Percentiles rank a stretch among this genome's conserved stretches.
These are phyloP conservation scores for Paracamarosporium sp. DNA, from an alignment of 2,329 filamentous ascomycete genomes.

Conservation along the genomic window DNA sequence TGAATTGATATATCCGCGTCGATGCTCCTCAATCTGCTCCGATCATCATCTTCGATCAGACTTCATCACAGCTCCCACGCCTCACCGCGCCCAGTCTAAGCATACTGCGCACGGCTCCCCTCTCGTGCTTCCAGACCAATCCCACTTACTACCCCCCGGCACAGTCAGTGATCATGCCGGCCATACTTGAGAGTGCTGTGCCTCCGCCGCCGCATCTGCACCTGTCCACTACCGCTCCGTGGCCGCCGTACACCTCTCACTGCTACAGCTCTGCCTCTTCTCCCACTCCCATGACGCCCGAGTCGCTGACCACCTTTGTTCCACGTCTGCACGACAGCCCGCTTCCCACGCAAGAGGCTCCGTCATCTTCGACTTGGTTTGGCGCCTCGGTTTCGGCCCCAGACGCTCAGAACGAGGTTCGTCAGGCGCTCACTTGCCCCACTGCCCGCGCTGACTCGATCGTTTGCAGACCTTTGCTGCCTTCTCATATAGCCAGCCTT, in stretches of 20 bases:
- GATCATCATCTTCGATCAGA: slow-evolving; percentile 6
- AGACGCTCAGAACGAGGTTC: slow-evolving; percentile 36
- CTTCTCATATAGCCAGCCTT: slow-evolving; percentile 37
- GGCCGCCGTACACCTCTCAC: slow-evolving; percentile 36
- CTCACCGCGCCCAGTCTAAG: neutral
- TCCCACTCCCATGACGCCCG: slow-evolving; percentile 40
- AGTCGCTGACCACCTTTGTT: slow-evolving; percentile 38
- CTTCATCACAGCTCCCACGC: neutral
- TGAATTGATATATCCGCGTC: slow-evolving; percentile 27
- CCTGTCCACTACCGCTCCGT: slow-evolving; percentile 34
- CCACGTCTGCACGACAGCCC: slow-evolving; percentile 34
- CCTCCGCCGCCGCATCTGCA: slow-evolving; percentile 40
- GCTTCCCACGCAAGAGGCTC: slow-evolving; percentile 32
- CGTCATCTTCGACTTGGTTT: slow-evolving; percentile 40
- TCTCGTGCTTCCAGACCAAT: slow-evolving; percentile 12
- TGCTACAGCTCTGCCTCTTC: slow-evolving; percentile 35
- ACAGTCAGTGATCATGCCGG: slow-evolving; percentile 38
- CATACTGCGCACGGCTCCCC: slow-evolving; percentile 20
- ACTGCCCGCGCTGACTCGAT: slow-evolving; percentile 20
- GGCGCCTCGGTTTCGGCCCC: slow-evolving; percentile 35
- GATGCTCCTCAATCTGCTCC: slow-evolving; percentile 16
- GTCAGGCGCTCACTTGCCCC: slow-evolving; percentile 23
- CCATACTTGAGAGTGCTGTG: slow-evolving; percentile 42
- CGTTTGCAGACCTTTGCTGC: slow-evolving; percentile 24
- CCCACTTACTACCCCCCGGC: slow-evolving; percentile 8